Evolutionary conservation across 805 yeast species (phyloP).

Genomic region (Huiozyma sinensis): DNA sequence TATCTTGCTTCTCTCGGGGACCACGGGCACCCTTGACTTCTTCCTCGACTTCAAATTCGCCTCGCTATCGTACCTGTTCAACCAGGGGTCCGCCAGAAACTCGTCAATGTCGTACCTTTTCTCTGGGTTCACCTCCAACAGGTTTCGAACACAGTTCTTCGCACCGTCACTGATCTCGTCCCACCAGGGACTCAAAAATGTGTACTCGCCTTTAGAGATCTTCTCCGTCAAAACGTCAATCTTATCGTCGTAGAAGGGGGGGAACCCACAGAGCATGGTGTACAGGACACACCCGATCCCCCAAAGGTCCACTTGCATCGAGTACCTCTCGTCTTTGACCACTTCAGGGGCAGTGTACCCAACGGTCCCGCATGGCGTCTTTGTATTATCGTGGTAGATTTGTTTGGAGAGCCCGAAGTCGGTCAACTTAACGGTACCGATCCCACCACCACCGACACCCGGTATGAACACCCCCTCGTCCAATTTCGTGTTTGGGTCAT

Average conservation of each 20-base stretch:
- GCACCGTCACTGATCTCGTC: constrained; percentile 69
- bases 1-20: constrained; percentile 6
- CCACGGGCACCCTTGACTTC: constrained; percentile 6
- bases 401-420: constrained; percentile 93
- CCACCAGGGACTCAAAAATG: constrained; percentile 82
- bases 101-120: constrained; percentile 60
- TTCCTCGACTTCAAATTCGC: neutral
- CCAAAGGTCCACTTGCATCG: constrained; percentile 97
- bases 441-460: constrained; percentile 85
- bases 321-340: constrained; percentile 84
- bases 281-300: constrained; percentile 94
- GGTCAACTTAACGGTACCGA: constrained; percentile 82
- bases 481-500: constrained; percentile 53
- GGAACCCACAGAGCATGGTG: constrained; percentile 91
- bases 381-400: constrained; percentile 76
- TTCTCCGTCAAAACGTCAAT: constrained; percentile 60
- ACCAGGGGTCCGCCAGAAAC: constrained; percentile 65
- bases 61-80: constrained; percentile 21
- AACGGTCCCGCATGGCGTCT: constrained; percentile 98
- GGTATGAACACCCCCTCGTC: constrained; percentile 83
- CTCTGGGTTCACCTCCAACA: constrained; percentile 60
- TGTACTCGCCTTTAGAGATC: constrained; percentile 60
- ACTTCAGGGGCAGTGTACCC: constrained; percentile 98
- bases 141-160: constrained; percentile 52
- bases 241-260: constrained; percentile 79